Evolutionary conservation across 345 rosid genomes (phyloP).

Genomic region (Excoecaria agallocha): DNA sequence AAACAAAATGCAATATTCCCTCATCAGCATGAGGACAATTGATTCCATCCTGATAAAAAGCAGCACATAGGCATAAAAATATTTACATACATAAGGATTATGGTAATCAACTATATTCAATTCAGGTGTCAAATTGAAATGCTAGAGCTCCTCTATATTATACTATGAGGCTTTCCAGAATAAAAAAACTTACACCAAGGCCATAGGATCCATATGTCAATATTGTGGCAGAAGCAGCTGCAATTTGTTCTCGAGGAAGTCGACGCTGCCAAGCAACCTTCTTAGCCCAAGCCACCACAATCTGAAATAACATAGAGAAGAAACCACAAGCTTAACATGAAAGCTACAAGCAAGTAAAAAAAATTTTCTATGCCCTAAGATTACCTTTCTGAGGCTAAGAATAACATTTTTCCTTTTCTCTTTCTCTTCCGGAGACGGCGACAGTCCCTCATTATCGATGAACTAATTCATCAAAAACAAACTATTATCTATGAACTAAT

Average conservation of each 20-base stretch:
- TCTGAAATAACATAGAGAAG: conserved; percentile 29
- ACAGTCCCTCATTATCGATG: conserved; percentile 42
- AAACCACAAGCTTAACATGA: neutral
- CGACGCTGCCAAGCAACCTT: conserved; percentile 51
- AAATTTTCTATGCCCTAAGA: neutral
- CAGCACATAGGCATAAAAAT: neutral
- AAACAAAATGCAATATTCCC: neutral
- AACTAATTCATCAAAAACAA: conserved; percentile 22
- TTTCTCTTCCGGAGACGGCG: conserved; percentile 45
- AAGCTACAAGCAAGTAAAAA: neutral
- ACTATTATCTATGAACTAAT: conserved; percentile 37
- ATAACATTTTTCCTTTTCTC: conserved; percentile 43
- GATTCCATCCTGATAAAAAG: neutral
- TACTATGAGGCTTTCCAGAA: neutral
- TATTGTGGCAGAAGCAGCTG: conserved; percentile 41
- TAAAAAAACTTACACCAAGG: conserved; percentile 42
- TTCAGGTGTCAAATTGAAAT: neutral
- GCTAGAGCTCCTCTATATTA: neutral
- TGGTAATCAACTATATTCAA: neutral
- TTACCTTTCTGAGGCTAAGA: conserved; percentile 37
- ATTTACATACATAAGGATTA: neutral
- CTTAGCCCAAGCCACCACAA: conserved; percentile 46
- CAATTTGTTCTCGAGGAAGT: conserved; percentile 38
- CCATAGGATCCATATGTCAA: conserved; percentile 59
- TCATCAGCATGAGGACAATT: neutral